Evolutionary conservation across 2,329 filamentous ascomycete species (phyloP), one percentile per base, ranked within the genome.

Genomic region (Niveomyces coronatus): DNA sequence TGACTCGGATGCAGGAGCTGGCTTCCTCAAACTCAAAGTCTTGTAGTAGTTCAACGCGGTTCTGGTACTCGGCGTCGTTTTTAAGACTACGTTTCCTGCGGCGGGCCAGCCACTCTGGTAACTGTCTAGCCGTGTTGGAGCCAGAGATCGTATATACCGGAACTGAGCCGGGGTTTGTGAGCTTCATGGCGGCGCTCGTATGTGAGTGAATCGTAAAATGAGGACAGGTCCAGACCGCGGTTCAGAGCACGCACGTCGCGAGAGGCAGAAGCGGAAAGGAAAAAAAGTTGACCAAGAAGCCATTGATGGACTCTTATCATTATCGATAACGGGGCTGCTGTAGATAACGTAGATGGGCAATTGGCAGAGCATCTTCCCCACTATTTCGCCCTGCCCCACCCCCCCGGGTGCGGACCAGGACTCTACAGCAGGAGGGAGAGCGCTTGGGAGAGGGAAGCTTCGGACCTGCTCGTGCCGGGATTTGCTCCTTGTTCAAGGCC

Each of bases 11-110:
- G 56, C 89, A 95, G 49, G 81, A 77, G 55, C 87, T 94, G 28
- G 93, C 89, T 62, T 94, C 88, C 53, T 95, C 88, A 53, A 98
- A 96, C 55, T 93, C 88, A 59, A 98, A 98, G 56, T 98, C 91
- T 54, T 98, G 91, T 26, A 98, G 73, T 41, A 98, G 70, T 61
- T 98, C 91, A 50, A 98, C 81, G 47, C 91, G 82, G 58, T 87
- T 94, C 46, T 88, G 82, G 62, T 89, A 96, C 56, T 95, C 89
- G 43, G 83, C 71, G 55, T 96, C 89, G 49, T 89, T 79, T 62
- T 96, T 96, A 49, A 95, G 66, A 55, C 85, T 93, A 57, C 84
- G 75, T 69, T 95, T 96, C 56, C 89, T 73, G 51, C 86, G 82
- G 47, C 86, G 76, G 23, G 87, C 83, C 44, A 98, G 82, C 88